A percentile compares a stretch with the other conserved stretches of the same genome.
Conservation (phyloP, 164 flowering plant species). For the Protea cynaroides region DNA sequence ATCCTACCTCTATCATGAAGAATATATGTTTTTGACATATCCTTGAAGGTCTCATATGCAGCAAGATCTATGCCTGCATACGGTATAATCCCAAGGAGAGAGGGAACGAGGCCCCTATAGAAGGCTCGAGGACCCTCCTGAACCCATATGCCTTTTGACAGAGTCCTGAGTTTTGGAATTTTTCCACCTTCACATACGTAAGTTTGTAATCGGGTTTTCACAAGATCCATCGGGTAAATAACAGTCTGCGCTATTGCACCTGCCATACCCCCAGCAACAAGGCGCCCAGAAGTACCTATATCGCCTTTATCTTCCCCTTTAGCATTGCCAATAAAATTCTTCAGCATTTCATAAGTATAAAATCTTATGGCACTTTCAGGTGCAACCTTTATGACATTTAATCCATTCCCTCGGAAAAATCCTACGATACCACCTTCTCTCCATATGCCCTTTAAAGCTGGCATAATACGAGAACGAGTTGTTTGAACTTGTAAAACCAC, state of each 20-base stretch:
- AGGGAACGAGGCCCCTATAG: constrained; percentile 83
- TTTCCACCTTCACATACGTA: constrained; percentile 51
- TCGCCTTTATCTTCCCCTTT: constrained; percentile 54
- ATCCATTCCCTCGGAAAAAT: constrained; percentile 93
- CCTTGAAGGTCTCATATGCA: constrained; percentile 88
- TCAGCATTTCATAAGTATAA: constrained; percentile 81
- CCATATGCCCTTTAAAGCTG: constrained; percentile 68
- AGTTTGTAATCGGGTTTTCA: constrained; percentile 90
- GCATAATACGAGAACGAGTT: constrained; percentile 41
- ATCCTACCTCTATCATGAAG: constrained; percentile 61
- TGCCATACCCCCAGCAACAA: constrained; percentile 85
- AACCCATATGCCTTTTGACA: constrained; percentile 76
- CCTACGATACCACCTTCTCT: constrained; percentile 62
- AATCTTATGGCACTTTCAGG: constrained; percentile 97
- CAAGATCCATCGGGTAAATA: constrained; percentile 90
- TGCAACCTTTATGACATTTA: constrained; percentile 92
- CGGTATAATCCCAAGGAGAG: constrained; percentile 91
- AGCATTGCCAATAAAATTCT: constrained; percentile 42
- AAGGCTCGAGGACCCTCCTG: constrained; percentile 93
- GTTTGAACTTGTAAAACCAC: constrained; percentile 88
- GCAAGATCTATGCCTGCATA: constrained; percentile 97
- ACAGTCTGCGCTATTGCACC: constrained; percentile 95
- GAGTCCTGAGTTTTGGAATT: constrained; percentile 48
- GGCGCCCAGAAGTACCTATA: constrained; percentile 73
- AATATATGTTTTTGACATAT: constrained; percentile 66